Base-by-base conservation (phyloP, 1,139 yeast genomes). In the Fermentozyma sake region DNA sequence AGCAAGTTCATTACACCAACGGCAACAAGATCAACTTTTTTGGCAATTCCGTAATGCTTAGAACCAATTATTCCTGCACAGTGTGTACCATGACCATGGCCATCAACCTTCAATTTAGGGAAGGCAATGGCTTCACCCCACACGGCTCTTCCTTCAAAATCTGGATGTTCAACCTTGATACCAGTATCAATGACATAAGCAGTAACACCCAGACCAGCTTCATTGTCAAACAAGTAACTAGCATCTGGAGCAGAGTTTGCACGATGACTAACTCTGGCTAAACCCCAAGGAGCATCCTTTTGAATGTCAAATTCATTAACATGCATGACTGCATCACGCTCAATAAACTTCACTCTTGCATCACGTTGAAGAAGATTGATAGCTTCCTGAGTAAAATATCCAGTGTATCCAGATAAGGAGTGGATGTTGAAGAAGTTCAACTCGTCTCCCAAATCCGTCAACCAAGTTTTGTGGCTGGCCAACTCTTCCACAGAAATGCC, bases 11-110 rank as follows among this genome's bases (percentile, higher is more conserved):
- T 55, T 7, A 64, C 71, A 15, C 61, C 58, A 13, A 65, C 61
- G 6, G 70, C 70, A 28, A 61, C 68, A 36, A 65, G 43, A 22
- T 61, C 50, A 17, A 59, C 72, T 18, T 58, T 48, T 41, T 65
- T 65, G 31, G 71, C 70, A 21, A 65, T 54, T 28, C 72, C 72
- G 37, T 58, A 65, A 7, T 62, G 44, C 40, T 50, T 51, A 23
- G 68, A 59, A 16, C 68, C 72, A 42, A 65, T 63, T 27, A 58
- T 61, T 37, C 72, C 72, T 12, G 71, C 71, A 45, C 66, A 61
- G 41, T 65, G 72, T 24, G 68, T 63, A 20, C 72, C 72, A 39
- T 65, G 72, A 19, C 56, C 56, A 35, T 62, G 55, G 15, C 56
- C 64, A 39, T 64, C 72, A 16, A 52, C 34, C 32, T 58, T 52